Conservation (phyloP, 2,329 filamentous ascomycete genomes). For the Penicillium sp. region DNA sequence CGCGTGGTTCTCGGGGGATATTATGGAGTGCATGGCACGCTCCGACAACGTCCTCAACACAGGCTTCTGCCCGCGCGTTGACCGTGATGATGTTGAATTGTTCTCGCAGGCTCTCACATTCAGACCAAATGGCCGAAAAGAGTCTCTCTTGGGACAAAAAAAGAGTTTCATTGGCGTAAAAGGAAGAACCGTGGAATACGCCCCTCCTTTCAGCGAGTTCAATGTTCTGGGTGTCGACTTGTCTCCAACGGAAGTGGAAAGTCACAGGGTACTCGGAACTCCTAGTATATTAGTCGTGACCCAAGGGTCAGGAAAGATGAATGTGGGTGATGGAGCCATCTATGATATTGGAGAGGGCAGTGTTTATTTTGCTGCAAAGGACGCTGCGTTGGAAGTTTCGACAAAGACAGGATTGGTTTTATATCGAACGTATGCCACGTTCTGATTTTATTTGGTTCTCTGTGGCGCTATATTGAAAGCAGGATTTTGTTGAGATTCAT, state of each 20-base stretch:
- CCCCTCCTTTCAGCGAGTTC: conserved; percentile 69
- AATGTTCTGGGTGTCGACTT: conserved; percentile 63
- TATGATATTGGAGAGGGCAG: conserved; percentile 59
- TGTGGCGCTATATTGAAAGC: background rate
- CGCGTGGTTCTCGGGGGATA: conserved; percentile 69
- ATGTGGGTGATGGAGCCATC: conserved; percentile 51
- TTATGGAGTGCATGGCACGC: conserved; percentile 74
- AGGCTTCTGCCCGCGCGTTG: conserved; percentile 68
- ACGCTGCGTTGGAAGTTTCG: conserved; percentile 48
- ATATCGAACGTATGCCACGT: conserved; percentile 45
- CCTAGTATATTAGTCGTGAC: conserved; percentile 65
- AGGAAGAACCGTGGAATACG: conserved; percentile 63
- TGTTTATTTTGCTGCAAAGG: conserved; percentile 65
- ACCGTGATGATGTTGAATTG: conserved; percentile 63
- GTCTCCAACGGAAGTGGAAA: conserved; percentile 54
- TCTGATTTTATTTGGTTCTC: background rate
- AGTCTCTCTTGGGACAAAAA: conserved; percentile 56
- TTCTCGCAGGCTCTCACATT: conserved; percentile 67
- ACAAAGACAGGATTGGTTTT: conserved; percentile 46
- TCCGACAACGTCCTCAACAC: conserved; percentile 72
- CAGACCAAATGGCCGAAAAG: conserved; percentile 57
- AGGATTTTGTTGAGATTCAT: no score
- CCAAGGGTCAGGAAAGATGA: conserved; percentile 57
- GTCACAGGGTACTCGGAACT: conserved; percentile 53
- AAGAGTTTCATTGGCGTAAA: conserved; percentile 52